Evolutionary conservation across 1,284 basidiomycete genomes (phyloP), one percentile per base, ranked within the genome.

Genomic region (Mycena citricolor): DNA sequence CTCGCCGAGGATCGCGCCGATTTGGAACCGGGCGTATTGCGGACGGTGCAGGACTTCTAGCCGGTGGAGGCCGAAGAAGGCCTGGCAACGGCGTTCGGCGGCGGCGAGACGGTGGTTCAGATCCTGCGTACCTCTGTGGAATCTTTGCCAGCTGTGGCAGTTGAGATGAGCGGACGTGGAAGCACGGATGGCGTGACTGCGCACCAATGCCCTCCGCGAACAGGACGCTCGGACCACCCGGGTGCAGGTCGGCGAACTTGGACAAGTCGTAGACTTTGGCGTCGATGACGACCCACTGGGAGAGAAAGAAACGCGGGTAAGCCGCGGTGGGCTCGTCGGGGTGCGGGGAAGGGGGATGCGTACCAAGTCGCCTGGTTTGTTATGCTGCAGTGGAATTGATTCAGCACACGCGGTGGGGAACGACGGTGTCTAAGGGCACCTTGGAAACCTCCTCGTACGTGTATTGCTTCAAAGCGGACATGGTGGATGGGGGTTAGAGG

Each of bases 1-100:
- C 60, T 89, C 76, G n/a, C 83, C 89, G 22, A 70, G 63, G 41
- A 97, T 74, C 33, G 70, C 79, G 21, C 90, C 92, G 44, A 94
- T 86, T 56, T 85, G 82, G n/a, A 93, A 75, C 11, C 89, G 79
- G 7, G 77, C 73, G 57, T 93, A 94, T 61, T 90, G 86, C 0
- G 90, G 86, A 46, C 84, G 83, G 24, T 80, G 70, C 11, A 97
- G 77, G 17, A 97, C 83, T 59, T 97, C 92, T 35, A 87, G 81
- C 19, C 92, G 77, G 63, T 97, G 94, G 39, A 97, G 76, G n/a
- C 89, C 85, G 54, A 89, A 97, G 77, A 97, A 97, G 1, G 77
- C 77, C 24, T 91, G 73, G 8, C 8, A n/a, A n/a, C n/a, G 8
- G 20, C 10, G 7, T 28, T 29, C 14, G 3, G 79, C 79, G 70